Base-by-base conservation (phyloP, 305 asterid species). In the Fraxinus baroniana region DNA sequence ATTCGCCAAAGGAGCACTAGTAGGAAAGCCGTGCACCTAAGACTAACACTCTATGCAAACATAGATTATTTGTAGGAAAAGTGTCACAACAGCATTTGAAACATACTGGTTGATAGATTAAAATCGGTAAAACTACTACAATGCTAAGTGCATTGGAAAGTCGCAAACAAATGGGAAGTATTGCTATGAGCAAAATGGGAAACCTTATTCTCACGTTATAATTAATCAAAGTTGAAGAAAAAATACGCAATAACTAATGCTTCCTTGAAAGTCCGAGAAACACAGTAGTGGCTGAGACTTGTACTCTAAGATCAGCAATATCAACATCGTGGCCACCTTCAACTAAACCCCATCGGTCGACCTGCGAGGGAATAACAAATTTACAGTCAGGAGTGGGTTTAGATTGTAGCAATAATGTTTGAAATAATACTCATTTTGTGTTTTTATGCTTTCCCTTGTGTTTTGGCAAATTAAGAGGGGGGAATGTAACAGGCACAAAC, bases 271-370 rank as follows among this genome's bases (percentile, higher is more conserved):
- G 97, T 78, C 93, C 91, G 62, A 94, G 95, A 88, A 96, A 96
- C 79, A 93, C 98, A 64, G 87, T 91, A 41, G 97, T 97, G 3
- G 98, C 92, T 6, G 99, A 89, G 79, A 96, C 79, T 86, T 94
- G 97, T 76, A 91, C 98, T 85, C 87, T 90, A 83, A 96, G 94
- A 89, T 96, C 99, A 80, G 98, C 98, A 85, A 94, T 86, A 87
- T 96, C 99, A 87, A 96, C 68, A 84, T 94, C 99, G 80, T 96
- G 98, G 18, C 99, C 99, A 76, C 99, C 99, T 92, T 96, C 98
- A 72, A 94, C 98, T 87, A 96, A 91, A 87, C 98, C 98, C 97
- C 97, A 94, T 13, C 88, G 87, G 86, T 89, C 96, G 15, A 89
- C 88, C 92, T 89, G 84, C 41, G 78, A 32, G 37, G 41, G 75